Percentiles rank a stretch among this genome's conserved stretches.
These are phyloP conservation scores for Craspedostauros australis DNA, from an alignment of 108 stramenopile species.

Conservation along the genomic window DNA sequence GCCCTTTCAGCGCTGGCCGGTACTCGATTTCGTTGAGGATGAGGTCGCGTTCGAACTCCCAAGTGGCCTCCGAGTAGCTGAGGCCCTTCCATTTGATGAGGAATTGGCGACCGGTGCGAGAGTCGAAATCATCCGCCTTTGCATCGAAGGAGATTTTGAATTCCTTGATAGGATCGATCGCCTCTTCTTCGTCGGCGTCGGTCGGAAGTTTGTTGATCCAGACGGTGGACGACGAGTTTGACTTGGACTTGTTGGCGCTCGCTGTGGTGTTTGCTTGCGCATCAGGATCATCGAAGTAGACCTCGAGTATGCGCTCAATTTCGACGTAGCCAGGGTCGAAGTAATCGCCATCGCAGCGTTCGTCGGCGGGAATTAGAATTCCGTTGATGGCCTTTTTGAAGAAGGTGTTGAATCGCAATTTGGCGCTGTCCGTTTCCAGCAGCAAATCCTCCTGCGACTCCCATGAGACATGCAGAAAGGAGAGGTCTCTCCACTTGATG, in stretches of 20 bases:
- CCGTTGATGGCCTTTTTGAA: constrained; percentile 65
- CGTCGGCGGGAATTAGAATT: constrained; percentile 61
- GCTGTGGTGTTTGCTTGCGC: background rate
- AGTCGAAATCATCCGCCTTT: constrained; percentile 52
- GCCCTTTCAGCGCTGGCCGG: constrained; percentile 40
- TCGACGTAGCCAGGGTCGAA: constrained; percentile 75
- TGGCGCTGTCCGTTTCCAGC: constrained; percentile 59
- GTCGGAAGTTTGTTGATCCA: constrained; percentile 10
- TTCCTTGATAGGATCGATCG: constrained; percentile 8
- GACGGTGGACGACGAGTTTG: too few species aligned
- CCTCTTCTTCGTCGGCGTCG: constrained; percentile 21
- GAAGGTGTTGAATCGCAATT: constrained; percentile 60
- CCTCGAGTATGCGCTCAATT: constrained; percentile 77
- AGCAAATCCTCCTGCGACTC: constrained; percentile 77
- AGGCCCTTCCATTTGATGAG: constrained; percentile 74
- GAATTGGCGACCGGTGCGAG: constrained; percentile 69
- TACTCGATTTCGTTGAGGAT: constrained; percentile 74
- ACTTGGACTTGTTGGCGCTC: background rate
- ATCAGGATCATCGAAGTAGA: too few species aligned
- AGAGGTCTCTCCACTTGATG: constrained; percentile 75
- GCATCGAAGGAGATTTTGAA: constrained; percentile 67
- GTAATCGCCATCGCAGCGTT: constrained; percentile 87
- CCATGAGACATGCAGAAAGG: constrained; percentile 80
- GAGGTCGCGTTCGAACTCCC: constrained; percentile 83
- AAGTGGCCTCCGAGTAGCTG: constrained; percentile 57